Conservation (phyloP, 2,329 filamentous ascomycete genomes). For the Orbilia brochopaga region DNA sequence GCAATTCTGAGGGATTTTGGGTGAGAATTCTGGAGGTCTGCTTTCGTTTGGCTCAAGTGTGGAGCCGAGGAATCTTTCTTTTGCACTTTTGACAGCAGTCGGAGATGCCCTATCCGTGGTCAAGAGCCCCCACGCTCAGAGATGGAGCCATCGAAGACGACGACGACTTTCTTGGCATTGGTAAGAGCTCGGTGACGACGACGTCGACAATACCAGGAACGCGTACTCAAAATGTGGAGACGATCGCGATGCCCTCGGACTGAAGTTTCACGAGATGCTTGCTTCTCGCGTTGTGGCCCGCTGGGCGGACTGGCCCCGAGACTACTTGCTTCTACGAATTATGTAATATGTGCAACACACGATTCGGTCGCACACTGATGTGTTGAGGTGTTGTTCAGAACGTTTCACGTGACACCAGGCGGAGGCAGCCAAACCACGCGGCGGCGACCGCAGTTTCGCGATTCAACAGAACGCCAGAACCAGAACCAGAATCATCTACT, state of each 20-base stretch:
- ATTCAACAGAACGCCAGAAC: background rate
- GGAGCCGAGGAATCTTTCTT: background rate
- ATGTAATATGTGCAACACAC: background rate
- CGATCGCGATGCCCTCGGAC: background rate
- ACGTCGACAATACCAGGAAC: background rate
- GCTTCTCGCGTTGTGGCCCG: too few relatives aligned
- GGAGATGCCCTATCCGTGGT: constrained; percentile 27
- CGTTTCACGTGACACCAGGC: background rate
- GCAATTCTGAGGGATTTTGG: constrained; percentile 1
- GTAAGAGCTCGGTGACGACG: background rate
- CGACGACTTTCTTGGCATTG: background rate
- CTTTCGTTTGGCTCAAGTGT: background rate
- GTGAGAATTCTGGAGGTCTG: background rate
- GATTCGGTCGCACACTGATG: too few relatives aligned
- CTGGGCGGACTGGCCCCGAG: too few relatives aligned
- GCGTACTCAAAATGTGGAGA: background rate
- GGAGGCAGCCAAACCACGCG: background rate
- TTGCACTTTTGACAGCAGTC: constrained; percentile 6
- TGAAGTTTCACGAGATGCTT: background rate
- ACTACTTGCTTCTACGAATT: too few relatives aligned
- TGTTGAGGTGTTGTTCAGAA: constrained; percentile 13
- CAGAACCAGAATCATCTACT: background rate
- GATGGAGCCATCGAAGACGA: background rate
- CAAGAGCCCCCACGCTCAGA: background rate
- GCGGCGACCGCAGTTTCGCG: background rate